Evolutionary conservation across 2,329 filamentous ascomycete species (phyloP).

Genomic region (Grosmannia clavigera): DNA sequence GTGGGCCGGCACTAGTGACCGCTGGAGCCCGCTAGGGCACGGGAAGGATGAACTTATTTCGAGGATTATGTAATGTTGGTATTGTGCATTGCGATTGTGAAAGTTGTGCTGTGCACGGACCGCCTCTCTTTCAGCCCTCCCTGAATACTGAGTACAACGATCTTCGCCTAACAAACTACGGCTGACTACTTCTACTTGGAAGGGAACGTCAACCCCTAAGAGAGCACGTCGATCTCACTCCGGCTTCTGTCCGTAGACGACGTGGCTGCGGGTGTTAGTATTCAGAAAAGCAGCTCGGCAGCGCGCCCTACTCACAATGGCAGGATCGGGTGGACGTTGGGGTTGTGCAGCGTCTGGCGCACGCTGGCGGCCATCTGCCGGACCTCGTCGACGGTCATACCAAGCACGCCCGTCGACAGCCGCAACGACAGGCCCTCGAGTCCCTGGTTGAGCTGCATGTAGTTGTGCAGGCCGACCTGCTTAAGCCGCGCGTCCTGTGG

Average conservation of each 20-base stretch:
- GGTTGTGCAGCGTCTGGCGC: slow-evolving; percentile 9
- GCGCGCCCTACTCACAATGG: slow-evolving; percentile 7
- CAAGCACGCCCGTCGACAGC: slow-evolving; percentile 15
- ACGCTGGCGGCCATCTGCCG: slow-evolving; percentile 9
- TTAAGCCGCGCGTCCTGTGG: slow-evolving; percentile 33
- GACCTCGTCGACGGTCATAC: slow-evolving; percentile 12
- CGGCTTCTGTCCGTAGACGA: slow-evolving; percentile 11
- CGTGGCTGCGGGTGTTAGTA: slow-evolving; percentile 1
- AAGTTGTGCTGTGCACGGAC: too few relatives aligned
- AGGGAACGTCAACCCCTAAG: too few relatives aligned
- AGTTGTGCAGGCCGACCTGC: slow-evolving; percentile 16
- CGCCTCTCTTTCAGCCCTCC: too few relatives aligned
- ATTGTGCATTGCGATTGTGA: too few relatives aligned
- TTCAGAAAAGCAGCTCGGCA: neutral
- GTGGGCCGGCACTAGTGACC: too few relatives aligned
- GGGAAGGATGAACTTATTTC: too few relatives aligned
- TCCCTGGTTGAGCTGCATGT: slow-evolving; percentile 10
- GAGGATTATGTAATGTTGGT: too few relatives aligned
- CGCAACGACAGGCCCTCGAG: slow-evolving; percentile 12
- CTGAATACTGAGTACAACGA: too few relatives aligned
- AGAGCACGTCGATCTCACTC: too few relatives aligned
- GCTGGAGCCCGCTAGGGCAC: neutral
- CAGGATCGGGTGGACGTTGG: slow-evolving; percentile 12
- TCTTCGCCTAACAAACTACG: too few relatives aligned
- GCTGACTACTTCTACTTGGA: too few relatives aligned